Evolutionary conservation across 2,329 filamentous ascomycete genomes (phyloP).

Genomic region (Lojkania enalia): DNA sequence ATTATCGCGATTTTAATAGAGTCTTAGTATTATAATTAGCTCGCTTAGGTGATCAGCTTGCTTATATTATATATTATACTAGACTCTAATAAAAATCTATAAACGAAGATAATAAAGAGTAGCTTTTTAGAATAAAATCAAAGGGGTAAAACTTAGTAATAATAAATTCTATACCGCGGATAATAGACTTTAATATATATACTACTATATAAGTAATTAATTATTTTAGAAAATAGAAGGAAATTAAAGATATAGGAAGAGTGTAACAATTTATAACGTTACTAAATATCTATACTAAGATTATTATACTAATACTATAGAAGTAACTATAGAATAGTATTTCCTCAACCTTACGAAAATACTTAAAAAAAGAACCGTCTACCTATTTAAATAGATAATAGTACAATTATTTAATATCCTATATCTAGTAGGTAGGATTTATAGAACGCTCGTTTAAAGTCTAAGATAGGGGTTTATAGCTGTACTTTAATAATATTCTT

Average conservation of each 20-base stretch:
- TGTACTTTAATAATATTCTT: no score
- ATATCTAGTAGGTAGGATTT: conserved; percentile 1
- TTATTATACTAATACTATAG: conserved; percentile 2
- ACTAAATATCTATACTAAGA: conserved; percentile 1
- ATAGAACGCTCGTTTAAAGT: background rate
- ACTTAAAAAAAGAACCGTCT: background rate
- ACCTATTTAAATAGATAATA: conserved; percentile 1
- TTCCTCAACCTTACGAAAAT: background rate
- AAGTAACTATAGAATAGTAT: conserved; percentile 1
- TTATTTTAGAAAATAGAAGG: conserved; percentile 1
- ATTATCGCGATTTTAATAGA: no score
- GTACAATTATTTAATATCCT: conserved; percentile 1
- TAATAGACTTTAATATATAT: conserved; percentile 1
- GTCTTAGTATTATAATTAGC: no score
- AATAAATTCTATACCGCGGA: conserved; percentile 1
- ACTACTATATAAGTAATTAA: background rate
- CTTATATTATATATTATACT: no score
- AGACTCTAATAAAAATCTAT: conserved; percentile 3
- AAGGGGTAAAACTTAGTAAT: conserved; percentile 2
- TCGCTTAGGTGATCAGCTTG: no score
- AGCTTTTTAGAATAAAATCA: conserved; percentile 1
- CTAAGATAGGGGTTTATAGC: no score
- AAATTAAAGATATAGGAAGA: conserved; percentile 3
- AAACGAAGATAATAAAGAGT: conserved; percentile 2
- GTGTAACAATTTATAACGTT: conserved; percentile 1